Evolutionary conservation across 192 early-diverging fungal species (phyloP), one percentile per base, ranked within the genome.

Genomic region (Gonapodya prolifera): DNA sequence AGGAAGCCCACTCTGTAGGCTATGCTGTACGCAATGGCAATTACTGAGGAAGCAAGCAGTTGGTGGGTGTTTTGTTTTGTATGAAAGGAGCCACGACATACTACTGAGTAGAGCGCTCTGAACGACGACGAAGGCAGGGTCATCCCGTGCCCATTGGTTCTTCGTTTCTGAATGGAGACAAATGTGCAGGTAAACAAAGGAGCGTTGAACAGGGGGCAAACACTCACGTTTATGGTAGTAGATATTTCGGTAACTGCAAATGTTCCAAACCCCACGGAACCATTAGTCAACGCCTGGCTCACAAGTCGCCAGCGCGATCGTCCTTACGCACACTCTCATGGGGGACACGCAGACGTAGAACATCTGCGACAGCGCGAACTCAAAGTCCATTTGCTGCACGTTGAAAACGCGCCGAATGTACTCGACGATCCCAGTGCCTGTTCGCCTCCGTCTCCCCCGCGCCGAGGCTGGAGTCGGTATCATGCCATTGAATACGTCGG

Each of bases 111-210:
- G 84, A 30, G 85, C 78, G 30, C 89, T 86, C 35, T 94, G 83
- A 30, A 98, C 79, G 16, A 95, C 89, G 35, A 96, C 83, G 79
- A 97, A 97, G 23, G 96, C 96, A 30, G 97, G 96, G 85, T 98
- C 97, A 81, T 98, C 97, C 77, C 97, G 79, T 35, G 96, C 94
- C 96, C 96, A 98, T 79, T 97, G 94, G 83, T 97, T 98, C 81
- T 98, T 98, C 29, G 97, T 97, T 85, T 98, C 94, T 95, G 75
- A 77, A 33, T 29, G 77, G 1, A 78, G 70, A 35, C 34, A 78
- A 28, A 30, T 79, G 28, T 34, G 34, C 35, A 2, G 32, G 45
- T 77, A 32, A 87, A 69, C 1, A 80, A 33, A 35, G 80, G 35
- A 23, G 2, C n/a, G 1, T 1, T 23, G 0, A n/a, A 29, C n/a